Evolutionary conservation across 1,139 yeast genomes (phyloP).

Genomic region (Casaregolazyma lundiana): DNA sequence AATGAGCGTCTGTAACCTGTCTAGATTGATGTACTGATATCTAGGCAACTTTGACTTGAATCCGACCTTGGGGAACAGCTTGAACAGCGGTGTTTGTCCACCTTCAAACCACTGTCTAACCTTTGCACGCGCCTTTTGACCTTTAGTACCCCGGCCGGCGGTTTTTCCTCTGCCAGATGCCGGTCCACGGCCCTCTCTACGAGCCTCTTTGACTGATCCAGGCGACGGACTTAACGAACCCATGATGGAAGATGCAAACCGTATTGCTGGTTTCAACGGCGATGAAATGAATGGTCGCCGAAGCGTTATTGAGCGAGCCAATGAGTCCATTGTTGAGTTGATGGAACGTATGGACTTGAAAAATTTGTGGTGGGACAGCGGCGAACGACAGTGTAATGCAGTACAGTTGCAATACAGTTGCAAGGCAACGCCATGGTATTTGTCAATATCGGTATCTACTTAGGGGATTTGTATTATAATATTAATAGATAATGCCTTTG

Average conservation of each 20-base stretch:
- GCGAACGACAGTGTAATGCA: background rate
- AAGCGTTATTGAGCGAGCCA: no score
- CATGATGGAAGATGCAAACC: slow-evolving; percentile 15
- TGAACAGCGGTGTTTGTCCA: slow-evolving; percentile 94
- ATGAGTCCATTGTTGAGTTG: background rate
- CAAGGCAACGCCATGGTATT: no score
- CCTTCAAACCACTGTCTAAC: slow-evolving; percentile 97
- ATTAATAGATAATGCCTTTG: no score
- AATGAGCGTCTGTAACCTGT: slow-evolving; percentile 52
- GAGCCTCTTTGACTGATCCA: slow-evolving; percentile 38
- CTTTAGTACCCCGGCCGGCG: slow-evolving; percentile 96
- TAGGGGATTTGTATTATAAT: no score
- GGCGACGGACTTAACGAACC: slow-evolving; percentile 29
- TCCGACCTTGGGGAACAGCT: slow-evolving; percentile 87
- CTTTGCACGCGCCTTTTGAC: slow-evolving; percentile 93
- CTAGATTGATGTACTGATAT: slow-evolving; percentile 43
- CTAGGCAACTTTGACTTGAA: slow-evolving; percentile 45
- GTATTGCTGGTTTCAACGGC: background rate
- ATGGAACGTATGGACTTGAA: slow-evolving; percentile 1
- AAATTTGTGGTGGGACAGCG: background rate
- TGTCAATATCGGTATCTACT: no score
- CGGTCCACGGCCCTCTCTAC: slow-evolving; percentile 95
- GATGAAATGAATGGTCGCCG: background rate
- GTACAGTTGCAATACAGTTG: no score
- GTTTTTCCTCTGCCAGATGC: slow-evolving; percentile 88